Evolutionary conservation across 2,329 filamentous ascomycete species (phyloP).

Genomic region (Myriosclerotinia curreyana): DNA sequence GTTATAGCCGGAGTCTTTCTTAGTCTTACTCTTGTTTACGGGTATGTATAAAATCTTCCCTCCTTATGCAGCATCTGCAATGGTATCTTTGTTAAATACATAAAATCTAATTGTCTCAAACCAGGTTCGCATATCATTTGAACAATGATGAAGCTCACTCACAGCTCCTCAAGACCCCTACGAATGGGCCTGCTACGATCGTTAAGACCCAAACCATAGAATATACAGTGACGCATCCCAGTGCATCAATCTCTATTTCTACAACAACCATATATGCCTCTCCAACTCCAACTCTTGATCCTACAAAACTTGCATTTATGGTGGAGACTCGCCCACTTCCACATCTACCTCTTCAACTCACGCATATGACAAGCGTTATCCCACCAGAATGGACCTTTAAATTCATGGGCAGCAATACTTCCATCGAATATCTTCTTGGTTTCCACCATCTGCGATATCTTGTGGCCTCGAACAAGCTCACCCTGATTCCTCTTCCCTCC

Average conservation of each 20-base stretch:
- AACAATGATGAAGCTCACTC: neutral
- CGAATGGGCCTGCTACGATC: neutral
- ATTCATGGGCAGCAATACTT: constrained; percentile 49
- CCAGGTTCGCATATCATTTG: constrained; percentile 12
- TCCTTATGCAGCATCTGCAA: too few species aligned
- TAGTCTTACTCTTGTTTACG: constrained; percentile 9
- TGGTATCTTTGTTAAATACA: too few species aligned
- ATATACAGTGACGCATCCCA: constrained; percentile 5
- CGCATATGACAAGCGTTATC: constrained; percentile 56
- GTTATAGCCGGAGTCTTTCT: constrained; percentile 1
- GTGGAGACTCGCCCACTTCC: constrained; percentile 52
- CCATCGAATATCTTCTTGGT: constrained; percentile 45
- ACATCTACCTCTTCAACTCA: constrained; percentile 51
- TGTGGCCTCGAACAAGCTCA: constrained; percentile 16
- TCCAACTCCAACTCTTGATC: constrained; percentile 32
- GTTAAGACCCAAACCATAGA: constrained; percentile 2
- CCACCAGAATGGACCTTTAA: constrained; percentile 57
- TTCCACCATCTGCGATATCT: constrained; percentile 45
- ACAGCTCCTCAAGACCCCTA: neutral
- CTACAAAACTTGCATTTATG: constrained; percentile 49
- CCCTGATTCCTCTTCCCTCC: constrained; percentile 16
- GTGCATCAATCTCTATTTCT: neutral
- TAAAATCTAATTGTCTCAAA: neutral
- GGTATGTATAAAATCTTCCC: neutral
- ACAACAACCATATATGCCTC: constrained; percentile 20